phyloP scores from a whole-genome alignment of 1,139 yeast genomes.

The Pichia sp. region DNA sequence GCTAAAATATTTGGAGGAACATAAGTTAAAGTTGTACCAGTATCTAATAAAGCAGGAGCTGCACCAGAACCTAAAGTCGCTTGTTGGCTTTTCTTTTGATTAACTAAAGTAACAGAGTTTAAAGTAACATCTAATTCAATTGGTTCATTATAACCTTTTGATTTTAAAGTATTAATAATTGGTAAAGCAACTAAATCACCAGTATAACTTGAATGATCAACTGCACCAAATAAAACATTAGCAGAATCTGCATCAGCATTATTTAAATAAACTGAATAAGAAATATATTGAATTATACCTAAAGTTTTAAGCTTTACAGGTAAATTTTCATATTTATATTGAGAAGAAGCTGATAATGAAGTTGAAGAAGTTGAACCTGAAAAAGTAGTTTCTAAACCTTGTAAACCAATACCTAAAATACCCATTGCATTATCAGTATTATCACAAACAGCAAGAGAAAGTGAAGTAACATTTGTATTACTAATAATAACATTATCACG shows the following conservation, averaged over 20 bases:
- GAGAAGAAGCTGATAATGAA: slow-evolving; percentile 20
- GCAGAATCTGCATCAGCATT: slow-evolving; percentile 36
- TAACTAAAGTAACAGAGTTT: slow-evolving; percentile 23
- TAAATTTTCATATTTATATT: slow-evolving; percentile 42
- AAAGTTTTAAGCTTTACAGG: slow-evolving; percentile 48
- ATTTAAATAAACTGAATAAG: slow-evolving; percentile 50
- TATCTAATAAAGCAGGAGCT: slow-evolving; percentile 51
- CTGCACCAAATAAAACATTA: slow-evolving; percentile 50
- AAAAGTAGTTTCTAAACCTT: slow-evolving; percentile 42
- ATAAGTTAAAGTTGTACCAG: slow-evolving; percentile 60
- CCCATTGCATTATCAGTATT: slow-evolving; percentile 46
- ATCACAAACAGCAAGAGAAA: slow-evolving; percentile 55
- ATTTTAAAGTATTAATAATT: slow-evolving; percentile 33
- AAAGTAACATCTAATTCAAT: slow-evolving; percentile 43
- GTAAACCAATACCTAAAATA: slow-evolving; percentile 56
- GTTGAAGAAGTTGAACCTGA: slow-evolving; percentile 11
- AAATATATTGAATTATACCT: slow-evolving; percentile 45
- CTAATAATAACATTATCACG: slow-evolving; percentile 44
- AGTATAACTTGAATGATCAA: slow-evolving; percentile 46
- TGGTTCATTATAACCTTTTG: slow-evolving; percentile 27
- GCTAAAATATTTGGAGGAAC: slow-evolving; percentile 40
- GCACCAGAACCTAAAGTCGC: slow-evolving; percentile 34
- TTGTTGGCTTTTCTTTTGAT: slow-evolving; percentile 7
- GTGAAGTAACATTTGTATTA: slow-evolving; percentile 35
- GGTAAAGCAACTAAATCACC: slow-evolving; percentile 44